These are phyloP conservation scores for Boehmeria nivea DNA, from an alignment of 306 rosid genomes.

Conservation along the genomic window DNA sequence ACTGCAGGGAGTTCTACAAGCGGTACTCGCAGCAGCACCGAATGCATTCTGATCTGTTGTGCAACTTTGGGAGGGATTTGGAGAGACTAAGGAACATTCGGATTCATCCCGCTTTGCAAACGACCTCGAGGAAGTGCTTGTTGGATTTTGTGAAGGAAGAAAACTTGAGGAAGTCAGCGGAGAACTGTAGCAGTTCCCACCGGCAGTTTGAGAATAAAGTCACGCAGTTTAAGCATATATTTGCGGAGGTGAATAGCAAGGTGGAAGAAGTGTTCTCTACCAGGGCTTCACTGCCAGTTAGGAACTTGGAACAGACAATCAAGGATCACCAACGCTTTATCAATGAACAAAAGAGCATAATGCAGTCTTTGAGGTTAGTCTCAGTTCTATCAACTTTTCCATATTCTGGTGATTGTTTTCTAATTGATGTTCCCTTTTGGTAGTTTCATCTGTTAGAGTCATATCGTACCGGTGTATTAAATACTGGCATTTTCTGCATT, in stretches of 20 bases:
- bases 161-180: slow-evolving; percentile 65
- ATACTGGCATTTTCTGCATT: background rate
- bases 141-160: slow-evolving; percentile 95
- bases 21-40: slow-evolving; percentile 67
- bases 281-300: slow-evolving; percentile 35
- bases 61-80: slow-evolving; percentile 64
- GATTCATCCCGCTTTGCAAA: slow-evolving; percentile 77
- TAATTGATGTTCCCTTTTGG: background rate
- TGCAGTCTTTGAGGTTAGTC: slow-evolving; percentile 94
- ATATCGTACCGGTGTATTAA: too few relatives aligned
- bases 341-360: slow-evolving; percentile 77
- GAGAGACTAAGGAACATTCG: slow-evolving; percentile 66
- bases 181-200: slow-evolving; percentile 71
- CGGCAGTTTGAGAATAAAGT: slow-evolving; percentile 92
- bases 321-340: slow-evolving; percentile 59
- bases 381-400: slow-evolving; percentile 6
- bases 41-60: slow-evolving; percentile 73
- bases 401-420: slow-evolving; percentile 2
- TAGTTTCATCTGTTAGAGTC: slow-evolving; percentile 9
- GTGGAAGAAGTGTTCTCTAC: slow-evolving; percentile 70
- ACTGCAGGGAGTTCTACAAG: slow-evolving; percentile 79
- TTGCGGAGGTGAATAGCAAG: slow-evolving; percentile 58
- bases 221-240: slow-evolving; percentile 62
- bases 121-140: slow-evolving; percentile 52
- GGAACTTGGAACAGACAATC: slow-evolving; percentile 47